Percentiles rank a stretch among this genome's conserved stretches.
Conservation (phyloP, 805 yeast species). For the Barnettozyma pratensis region DNA sequence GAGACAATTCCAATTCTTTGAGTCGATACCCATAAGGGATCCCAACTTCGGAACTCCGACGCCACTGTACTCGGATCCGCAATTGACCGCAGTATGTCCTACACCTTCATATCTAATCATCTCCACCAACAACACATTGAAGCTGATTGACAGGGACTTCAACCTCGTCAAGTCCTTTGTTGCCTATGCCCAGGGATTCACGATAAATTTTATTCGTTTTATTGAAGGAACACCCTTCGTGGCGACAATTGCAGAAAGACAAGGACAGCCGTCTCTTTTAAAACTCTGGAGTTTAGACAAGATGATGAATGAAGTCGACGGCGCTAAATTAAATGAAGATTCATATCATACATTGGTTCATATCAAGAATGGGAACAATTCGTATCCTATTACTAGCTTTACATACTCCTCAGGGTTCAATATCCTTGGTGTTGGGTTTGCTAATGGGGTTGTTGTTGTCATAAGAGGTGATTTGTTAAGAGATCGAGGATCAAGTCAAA, state of each 20-base stretch:
- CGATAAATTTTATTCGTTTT: conserved; percentile 51
- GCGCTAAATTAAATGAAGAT: conserved; percentile 28
- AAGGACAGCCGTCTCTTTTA: conserved; percentile 62
- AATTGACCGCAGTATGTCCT: conserved; percentile 58
- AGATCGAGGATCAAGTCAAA: conserved; percentile 87
- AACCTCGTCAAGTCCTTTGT: conserved; percentile 43
- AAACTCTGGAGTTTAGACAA: conserved; percentile 71
- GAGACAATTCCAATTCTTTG: conserved; percentile 87
- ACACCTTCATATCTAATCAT: conserved; percentile 52
- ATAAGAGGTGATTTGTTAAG: conserved; percentile 83
- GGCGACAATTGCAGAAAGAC: conserved; percentile 69
- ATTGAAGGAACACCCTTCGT: conserved; percentile 47
- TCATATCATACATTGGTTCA: conserved; percentile 56
- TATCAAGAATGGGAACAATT: conserved; percentile 67
- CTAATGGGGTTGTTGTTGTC: conserved; percentile 77
- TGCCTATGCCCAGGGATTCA: conserved; percentile 63
- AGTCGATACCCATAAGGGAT: conserved; percentile 75
- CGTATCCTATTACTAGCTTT: conserved; percentile 72
- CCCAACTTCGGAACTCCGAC: conserved; percentile 60
- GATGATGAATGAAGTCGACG: conserved; percentile 27
- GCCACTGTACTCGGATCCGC: conserved; percentile 76
- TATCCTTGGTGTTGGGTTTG: conserved; percentile 70
- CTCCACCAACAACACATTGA: conserved; percentile 53
- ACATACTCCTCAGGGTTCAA: conserved; percentile 50
- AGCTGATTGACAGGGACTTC: conserved; percentile 49